Percentiles rank a stretch among this genome's conserved stretches.
phyloP scores from a whole-genome alignment of 139 green algal genomes.

The Desmodesmus armatus region DNA sequence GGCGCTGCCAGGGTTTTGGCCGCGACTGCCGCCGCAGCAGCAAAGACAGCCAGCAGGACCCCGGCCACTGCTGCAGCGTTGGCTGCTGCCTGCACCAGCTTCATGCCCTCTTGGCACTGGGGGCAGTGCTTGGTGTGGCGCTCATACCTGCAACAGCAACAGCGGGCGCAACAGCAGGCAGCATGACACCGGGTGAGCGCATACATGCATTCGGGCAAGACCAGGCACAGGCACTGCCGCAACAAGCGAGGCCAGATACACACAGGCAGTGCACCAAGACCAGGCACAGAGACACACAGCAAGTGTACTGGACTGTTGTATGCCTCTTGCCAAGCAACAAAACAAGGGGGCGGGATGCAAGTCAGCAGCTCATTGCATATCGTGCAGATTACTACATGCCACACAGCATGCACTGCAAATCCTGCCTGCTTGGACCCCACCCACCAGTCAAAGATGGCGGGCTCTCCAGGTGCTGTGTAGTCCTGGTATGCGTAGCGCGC shows the following conservation, averaged over 20 bases:
- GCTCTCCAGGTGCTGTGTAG: background rate
- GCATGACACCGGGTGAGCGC: too few relatives aligned
- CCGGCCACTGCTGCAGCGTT: conserved; percentile 14
- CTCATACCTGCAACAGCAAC: conserved; percentile 21
- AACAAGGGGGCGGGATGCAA: too few relatives aligned
- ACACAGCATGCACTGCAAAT: background rate
- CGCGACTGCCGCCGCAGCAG: background rate
- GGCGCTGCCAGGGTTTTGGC: conserved; percentile 23
- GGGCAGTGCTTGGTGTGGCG: conserved; percentile 47
- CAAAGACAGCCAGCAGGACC: conserved; percentile 12
- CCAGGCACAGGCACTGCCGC: too few relatives aligned
- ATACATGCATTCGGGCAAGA: too few relatives aligned
- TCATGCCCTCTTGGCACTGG: conserved; percentile 40
- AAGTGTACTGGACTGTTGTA: too few relatives aligned
- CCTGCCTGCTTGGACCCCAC: background rate
- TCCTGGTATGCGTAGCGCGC: background rate
- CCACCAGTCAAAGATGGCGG: background rate
- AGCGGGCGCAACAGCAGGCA: too few relatives aligned
- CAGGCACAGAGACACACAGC: too few relatives aligned
- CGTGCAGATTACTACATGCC: too few relatives aligned
- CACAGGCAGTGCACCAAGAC: too few relatives aligned
- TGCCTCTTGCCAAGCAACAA: too few relatives aligned
- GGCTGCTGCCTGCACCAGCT: conserved; percentile 13
- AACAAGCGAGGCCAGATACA: too few relatives aligned
- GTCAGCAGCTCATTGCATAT: too few relatives aligned